Percentiles rank a stretch among this genome's conserved stretches.
These are phyloP conservation scores for Metschnikowia sp. DNA, from an alignment of 805 yeast genomes.

Conservation along the genomic window DNA sequence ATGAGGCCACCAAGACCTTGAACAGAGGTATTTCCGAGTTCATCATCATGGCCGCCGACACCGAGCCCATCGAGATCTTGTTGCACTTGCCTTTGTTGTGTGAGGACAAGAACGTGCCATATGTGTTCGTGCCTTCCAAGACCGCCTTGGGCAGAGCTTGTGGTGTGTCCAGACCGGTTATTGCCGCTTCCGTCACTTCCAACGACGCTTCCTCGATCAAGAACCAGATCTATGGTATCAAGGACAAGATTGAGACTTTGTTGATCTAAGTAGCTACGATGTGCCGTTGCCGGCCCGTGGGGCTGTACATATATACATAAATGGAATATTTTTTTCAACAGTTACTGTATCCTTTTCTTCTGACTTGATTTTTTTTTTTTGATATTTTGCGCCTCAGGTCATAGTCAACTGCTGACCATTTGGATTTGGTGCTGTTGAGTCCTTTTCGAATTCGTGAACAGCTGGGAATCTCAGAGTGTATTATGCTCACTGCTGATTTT, in stretches of 20 bases:
- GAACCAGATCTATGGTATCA: constrained; percentile 94
- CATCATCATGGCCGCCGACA: constrained; percentile 99
- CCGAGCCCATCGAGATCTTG: constrained; percentile 98
- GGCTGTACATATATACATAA: too few species aligned
- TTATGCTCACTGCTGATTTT: too few species aligned
- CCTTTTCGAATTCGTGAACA: too few species aligned
- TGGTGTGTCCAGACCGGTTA: constrained; percentile 99
- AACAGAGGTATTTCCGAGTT: constrained; percentile 99
- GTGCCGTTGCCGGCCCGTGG: too few species aligned
- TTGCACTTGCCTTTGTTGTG: constrained; percentile 96
- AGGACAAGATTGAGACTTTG: constrained; percentile 98
- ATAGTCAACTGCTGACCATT: too few species aligned
- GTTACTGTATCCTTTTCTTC: too few species aligned
- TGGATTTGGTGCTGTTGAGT: too few species aligned
- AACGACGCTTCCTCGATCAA: constrained; percentile 97
- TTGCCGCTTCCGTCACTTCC: constrained; percentile 96
- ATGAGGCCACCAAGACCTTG: constrained; percentile 98
- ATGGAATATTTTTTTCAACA: too few species aligned
- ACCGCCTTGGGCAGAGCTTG: constrained; percentile 99
- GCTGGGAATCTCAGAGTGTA: too few species aligned
- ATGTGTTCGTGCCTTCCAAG: constrained; percentile 98
- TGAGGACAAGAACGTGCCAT: constrained; percentile 99
- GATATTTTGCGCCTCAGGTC: too few species aligned
- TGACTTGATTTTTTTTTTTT: too few species aligned
- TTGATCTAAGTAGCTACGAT: constrained; percentile 55